These are phyloP conservation scores for Trypanosoma caninum DNA, from an alignment of 208 protist species.

Conservation along the genomic window DNA sequence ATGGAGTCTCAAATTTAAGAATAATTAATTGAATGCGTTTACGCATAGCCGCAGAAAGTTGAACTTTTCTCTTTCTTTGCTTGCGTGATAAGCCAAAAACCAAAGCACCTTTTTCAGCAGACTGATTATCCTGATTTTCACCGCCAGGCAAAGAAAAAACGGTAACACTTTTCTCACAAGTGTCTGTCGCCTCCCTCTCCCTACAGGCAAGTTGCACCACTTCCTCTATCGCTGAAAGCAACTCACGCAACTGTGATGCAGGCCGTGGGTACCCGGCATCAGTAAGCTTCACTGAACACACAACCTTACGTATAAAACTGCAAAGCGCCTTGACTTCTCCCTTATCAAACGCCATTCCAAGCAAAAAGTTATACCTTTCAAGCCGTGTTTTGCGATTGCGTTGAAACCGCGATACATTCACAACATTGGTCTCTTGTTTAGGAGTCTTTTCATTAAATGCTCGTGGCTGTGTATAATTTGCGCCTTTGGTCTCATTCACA, in stretches of 20 bases:
- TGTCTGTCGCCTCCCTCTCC: too few relatives aligned
- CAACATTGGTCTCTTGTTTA: background rate
- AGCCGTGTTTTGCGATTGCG: background rate
- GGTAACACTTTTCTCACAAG: background rate
- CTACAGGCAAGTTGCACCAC: slow-evolving; percentile 7
- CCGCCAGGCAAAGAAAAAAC: background rate
- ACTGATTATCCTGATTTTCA: background rate
- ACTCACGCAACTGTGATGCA: slow-evolving; percentile 28
- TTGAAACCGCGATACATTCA: background rate
- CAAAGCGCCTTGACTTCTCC: slow-evolving; percentile 43
- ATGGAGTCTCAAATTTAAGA: slow-evolving; percentile 41
- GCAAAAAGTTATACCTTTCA: slow-evolving; percentile 30
- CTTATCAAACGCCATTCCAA: slow-evolving; percentile 58
- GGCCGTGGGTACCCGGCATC: slow-evolving; percentile 38
- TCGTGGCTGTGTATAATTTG: background rate
- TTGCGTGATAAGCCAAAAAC: background rate
- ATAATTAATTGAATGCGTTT: slow-evolving; percentile 32
- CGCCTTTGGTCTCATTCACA: too few relatives aligned
- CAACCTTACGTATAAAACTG: slow-evolving; percentile 30
- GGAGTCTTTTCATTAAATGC: background rate
- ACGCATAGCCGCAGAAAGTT: background rate
- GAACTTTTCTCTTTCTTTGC: background rate
- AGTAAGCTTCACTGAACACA: slow-evolving; percentile 10
- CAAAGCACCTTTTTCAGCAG: background rate
- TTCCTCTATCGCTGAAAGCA: slow-evolving; percentile 25